Base-by-base conservation (phyloP, 202 grass and related monocot species). In the Tripidium arundinaceum region DNA sequence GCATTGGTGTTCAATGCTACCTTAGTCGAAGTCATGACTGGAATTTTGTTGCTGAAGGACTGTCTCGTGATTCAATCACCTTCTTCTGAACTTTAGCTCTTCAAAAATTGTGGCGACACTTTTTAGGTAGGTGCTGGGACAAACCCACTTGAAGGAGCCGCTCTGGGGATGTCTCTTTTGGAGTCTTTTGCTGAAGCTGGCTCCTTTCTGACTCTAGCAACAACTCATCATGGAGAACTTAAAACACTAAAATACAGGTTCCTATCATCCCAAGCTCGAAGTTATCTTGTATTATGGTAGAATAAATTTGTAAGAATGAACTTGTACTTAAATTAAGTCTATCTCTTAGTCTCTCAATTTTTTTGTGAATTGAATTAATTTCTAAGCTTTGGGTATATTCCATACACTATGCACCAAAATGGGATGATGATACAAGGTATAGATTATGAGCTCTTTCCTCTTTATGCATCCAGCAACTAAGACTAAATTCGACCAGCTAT, bases 241-340 rank as follows among this genome's bases (percentile, higher is more conserved):
- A 94, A 94, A 90, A 88, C 88, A 55, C 81, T 94, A 68, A 94
- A 94, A 90, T 94, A 94, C 81, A 94, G 91, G 91, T 94, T 82
- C 72, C 19, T 54, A 45, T n/a, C 64, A 78, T 58, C 86, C 36
- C 72, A 86, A 63, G 25, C 54, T 86, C 15, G 70, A 21, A 31
- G 16, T 65, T 76, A 25, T 58, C 70, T 65, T 79, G 58, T 34
- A 58, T 77, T 55, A 31, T 71, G 21, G 27, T 81, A 79, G 29
- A 72, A 47, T 62, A 69, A 70, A 28, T 22, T 39, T 25, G 7
- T 67, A 42, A 34, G 2, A 36, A 57, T 25, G 66, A 47, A 15
- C 4, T 43, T 82, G 2, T 64, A 33, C 40, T 61, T 83, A 25
- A 52, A 70, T 63, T 62, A 57, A 21, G 25, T 80, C 24, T 25